Conservation (phyloP, 306 rosid species). For the Cicer cuneatum region DNA sequence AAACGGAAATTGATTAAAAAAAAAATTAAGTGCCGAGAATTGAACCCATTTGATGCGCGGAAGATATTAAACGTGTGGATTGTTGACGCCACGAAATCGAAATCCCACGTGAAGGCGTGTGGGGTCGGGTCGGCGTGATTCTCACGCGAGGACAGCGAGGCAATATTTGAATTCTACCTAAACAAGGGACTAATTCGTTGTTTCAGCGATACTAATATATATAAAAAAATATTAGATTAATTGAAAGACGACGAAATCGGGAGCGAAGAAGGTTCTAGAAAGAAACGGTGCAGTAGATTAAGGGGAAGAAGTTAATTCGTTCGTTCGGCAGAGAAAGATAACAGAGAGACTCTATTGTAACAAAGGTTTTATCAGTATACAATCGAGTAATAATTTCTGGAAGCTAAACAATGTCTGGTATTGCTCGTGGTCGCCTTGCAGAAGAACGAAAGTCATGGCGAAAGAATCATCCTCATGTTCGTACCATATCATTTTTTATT, state of each 20-base stretch:
- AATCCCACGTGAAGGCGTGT: background rate
- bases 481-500: conserved; percentile 30
- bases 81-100: too few species aligned
- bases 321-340: too few species aligned
- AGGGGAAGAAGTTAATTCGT: background rate
- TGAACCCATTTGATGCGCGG: too few species aligned
- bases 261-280: conserved; percentile 21
- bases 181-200: background rate
- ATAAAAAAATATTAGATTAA: too few species aligned
- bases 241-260: background rate
- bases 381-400: background rate
- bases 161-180: background rate
- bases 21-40: too few species aligned
- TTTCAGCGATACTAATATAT: background rate
- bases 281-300: background rate
- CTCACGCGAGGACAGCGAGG: conserved; percentile 38
- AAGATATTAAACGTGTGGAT: too few species aligned
- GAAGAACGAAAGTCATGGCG: conserved; percentile 98
- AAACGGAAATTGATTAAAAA: too few species aligned
- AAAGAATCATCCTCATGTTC: conserved; percentile 94
- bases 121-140: conserved; percentile 40
- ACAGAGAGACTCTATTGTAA: background rate
- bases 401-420: conserved; percentile 63
- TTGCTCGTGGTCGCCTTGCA: conserved; percentile 93
- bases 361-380: background rate